Evolutionary conservation across 108 stramenopile genomes (phyloP).

Genomic region (Conticribra guillardii): DNA sequence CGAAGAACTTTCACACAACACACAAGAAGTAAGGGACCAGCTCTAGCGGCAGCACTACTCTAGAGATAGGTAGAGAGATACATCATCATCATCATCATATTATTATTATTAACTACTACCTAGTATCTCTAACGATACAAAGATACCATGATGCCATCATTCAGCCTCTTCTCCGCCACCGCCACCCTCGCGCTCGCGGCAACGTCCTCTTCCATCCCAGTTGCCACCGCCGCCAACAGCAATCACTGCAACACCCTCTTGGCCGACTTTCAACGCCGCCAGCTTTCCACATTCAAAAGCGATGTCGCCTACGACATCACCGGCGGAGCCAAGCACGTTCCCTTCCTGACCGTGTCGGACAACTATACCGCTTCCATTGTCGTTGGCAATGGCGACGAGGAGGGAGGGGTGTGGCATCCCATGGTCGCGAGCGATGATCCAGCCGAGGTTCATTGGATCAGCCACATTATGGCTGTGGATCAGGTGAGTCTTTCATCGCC

Average conservation of each 20-base stretch:
- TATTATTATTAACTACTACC: no score
- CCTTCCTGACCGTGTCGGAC: conserved; percentile 18
- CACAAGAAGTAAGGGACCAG: no score
- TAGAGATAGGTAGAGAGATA: no score
- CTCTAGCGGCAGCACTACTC: no score
- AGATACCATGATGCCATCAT: no score
- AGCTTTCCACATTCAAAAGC: conserved; percentile 2
- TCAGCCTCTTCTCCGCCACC: neutral
- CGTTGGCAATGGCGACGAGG: conserved; percentile 21
- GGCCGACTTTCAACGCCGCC: conserved; percentile 31
- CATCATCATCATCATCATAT: no score
- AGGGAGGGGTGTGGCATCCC: conserved; percentile 27
- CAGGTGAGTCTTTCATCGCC: conserved; percentile 16
- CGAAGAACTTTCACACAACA: no score
- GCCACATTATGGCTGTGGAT: conserved; percentile 26
- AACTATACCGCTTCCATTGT: conserved; percentile 11
- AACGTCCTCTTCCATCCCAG: neutral
- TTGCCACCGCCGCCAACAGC: no score
- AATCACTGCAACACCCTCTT: conserved; percentile 18
- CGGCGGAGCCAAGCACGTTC: conserved; percentile 12
- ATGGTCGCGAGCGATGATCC: conserved; percentile 28
- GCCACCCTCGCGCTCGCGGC: neutral
- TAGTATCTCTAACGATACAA: no score
- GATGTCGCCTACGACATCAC: conserved; percentile 1
- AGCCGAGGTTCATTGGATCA: conserved; percentile 21